Evolutionary conservation across 2,329 filamentous ascomycete genomes (phyloP).

Genomic region (Fusarium mangiferae): DNA sequence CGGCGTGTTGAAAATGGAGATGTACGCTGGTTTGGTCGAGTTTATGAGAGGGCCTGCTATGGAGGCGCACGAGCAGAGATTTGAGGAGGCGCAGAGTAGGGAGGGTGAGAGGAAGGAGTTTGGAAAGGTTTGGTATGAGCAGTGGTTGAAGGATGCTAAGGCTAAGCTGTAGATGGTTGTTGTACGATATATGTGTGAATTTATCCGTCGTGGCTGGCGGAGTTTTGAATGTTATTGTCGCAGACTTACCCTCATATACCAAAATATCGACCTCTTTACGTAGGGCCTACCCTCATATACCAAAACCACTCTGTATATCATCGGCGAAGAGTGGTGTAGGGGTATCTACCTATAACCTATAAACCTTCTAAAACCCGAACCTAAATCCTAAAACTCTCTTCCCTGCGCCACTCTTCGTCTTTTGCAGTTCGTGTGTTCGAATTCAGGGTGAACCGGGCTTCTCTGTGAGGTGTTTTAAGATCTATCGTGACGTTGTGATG

Average conservation of each 20-base stretch:
- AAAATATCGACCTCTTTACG: neutral
- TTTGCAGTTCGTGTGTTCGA: neutral
- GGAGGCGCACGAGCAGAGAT: conserved; percentile 61
- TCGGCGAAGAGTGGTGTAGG: neutral
- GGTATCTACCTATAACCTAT: neutral
- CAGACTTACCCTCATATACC: neutral
- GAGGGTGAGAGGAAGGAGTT: conserved; percentile 57
- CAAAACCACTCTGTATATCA: neutral
- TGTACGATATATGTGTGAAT: neutral
- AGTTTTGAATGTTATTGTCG: neutral
- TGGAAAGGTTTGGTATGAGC: conserved; percentile 59
- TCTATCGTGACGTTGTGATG: neutral
- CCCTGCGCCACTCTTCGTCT: neutral
- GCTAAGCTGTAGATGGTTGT: conserved; percentile 49
- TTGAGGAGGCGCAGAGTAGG: conserved; percentile 52
- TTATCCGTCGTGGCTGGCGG: neutral
- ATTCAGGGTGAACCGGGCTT: neutral
- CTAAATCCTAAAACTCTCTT: neutral
- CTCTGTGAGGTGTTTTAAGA: neutral
- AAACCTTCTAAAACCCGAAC: neutral
- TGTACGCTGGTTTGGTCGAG: conserved; percentile 74
- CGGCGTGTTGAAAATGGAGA: conserved; percentile 77
- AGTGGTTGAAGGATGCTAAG: conserved; percentile 57
- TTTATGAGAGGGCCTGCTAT: conserved; percentile 64
- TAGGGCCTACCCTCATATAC: neutral